Percentiles rank a stretch among this genome's conserved stretches.
Evolutionary conservation across 805 yeast genomes (phyloP).

Genomic region (Candida ascalaphidarum): DNA sequence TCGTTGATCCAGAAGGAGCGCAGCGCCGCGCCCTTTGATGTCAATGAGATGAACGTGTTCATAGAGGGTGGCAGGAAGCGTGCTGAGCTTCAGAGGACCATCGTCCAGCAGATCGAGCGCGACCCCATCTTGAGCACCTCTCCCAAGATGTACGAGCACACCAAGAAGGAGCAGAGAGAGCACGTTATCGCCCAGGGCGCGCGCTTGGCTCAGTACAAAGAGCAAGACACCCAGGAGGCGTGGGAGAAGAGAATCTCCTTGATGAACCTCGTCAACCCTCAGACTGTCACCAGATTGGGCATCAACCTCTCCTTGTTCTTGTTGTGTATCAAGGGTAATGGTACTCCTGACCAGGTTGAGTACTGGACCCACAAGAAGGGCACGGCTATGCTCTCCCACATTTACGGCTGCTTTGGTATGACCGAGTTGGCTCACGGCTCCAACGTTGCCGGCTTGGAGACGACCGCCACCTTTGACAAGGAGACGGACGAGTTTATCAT

Average conservation of each 20-base stretch:
- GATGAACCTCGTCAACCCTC: conserved; percentile 29
- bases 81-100: conserved; percentile 16
- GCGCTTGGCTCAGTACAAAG: conserved; percentile 27
- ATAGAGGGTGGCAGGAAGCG: conserved; percentile 33
- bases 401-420: conserved; percentile 84
- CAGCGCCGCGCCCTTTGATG: conserved; percentile 12
- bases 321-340: conserved; percentile 32
- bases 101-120: conserved; percentile 28
- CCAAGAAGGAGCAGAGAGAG: conserved; percentile 20
- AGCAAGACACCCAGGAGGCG: conserved; percentile 19
- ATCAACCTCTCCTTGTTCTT: conserved; percentile 32
- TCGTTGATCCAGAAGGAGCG: too few species aligned
- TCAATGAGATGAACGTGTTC: conserved; percentile 30
- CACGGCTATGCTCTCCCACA: conserved; percentile 22
- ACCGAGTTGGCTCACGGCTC: conserved; percentile 73
- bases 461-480: conserved; percentile 26
- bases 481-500: conserved; percentile 33
- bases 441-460: conserved; percentile 12
- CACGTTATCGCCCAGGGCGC: conserved; percentile 25
- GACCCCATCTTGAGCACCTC: conserved; percentile 26
- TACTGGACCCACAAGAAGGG: conserved; percentile 30
- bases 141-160: conserved; percentile 23
- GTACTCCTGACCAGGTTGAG: conserved; percentile 28
- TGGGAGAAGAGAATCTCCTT: conserved; percentile 27
- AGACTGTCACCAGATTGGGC: conserved; percentile 27